A percentile compares a stretch with the other conserved stretches of the same genome.
Evolutionary conservation across 768 basidiomycete species (phyloP).

Genomic region (Chalciporus chontae): DNA sequence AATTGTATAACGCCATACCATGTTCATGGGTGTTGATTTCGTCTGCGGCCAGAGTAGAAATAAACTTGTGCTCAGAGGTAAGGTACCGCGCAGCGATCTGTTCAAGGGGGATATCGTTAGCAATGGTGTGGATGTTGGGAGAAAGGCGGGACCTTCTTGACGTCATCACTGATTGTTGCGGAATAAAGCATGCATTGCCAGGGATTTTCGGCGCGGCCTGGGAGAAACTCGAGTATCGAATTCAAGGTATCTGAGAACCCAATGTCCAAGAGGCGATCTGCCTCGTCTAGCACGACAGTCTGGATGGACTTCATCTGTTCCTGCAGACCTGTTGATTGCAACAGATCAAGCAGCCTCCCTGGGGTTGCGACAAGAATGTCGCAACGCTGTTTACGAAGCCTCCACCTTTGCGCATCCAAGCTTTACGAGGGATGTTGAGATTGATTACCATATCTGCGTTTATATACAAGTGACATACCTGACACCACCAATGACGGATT

Average conservation of each 20-base stretch:
- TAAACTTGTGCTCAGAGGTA: constrained; percentile 36
- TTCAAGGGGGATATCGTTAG: background rate
- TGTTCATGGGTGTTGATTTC: constrained; percentile 62
- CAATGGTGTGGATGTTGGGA: background rate
- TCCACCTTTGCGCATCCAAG: constrained; percentile 25
- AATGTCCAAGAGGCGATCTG: constrained; percentile 69
- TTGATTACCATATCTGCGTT: background rate
- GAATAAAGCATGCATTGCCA: constrained; percentile 71
- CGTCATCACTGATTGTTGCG: constrained; percentile 71
- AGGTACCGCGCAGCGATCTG: constrained; percentile 30
- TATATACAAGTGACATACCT: constrained; percentile 31
- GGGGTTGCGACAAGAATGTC: constrained; percentile 73
- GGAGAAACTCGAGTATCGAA: constrained; percentile 49
- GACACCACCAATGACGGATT: constrained; percentile 54
- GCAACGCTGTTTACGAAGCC: constrained; percentile 27
- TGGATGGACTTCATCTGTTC: constrained; percentile 37
- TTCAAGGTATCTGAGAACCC: constrained; percentile 69
- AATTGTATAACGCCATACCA: constrained; percentile 32
- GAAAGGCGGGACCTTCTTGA: constrained; percentile 42
- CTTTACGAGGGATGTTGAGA: constrained; percentile 12
- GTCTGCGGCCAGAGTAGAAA: constrained; percentile 55
- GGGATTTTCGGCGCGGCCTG: constrained; percentile 44
- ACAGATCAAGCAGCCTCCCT: constrained; percentile 69
- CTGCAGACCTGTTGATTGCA: constrained; percentile 43
- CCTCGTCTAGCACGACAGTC: constrained; percentile 65